Percentiles rank a stretch among this genome's conserved stretches.
These are phyloP conservation scores for Pholiota conissans DNA, from an alignment of 768 basidiomycete species.

Conservation along the genomic window DNA sequence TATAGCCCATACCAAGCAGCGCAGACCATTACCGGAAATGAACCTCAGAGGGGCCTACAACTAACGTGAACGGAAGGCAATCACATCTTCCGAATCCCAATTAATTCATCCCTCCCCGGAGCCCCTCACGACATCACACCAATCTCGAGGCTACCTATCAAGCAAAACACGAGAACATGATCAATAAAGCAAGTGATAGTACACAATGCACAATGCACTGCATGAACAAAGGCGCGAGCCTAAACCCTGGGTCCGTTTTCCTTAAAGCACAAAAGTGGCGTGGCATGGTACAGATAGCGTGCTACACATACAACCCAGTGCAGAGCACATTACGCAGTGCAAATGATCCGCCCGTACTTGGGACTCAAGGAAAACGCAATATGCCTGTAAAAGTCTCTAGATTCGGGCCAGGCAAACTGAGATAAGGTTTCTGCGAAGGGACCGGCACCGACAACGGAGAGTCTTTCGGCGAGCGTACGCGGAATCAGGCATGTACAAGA, in stretches of 20 bases:
- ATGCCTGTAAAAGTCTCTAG: too few relatives aligned
- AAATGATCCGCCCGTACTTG: conserved; percentile 1
- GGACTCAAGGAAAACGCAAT: background rate
- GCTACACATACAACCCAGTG: background rate
- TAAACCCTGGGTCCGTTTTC: background rate
- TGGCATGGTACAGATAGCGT: background rate
- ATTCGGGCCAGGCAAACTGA: too few relatives aligned
- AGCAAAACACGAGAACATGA: background rate
- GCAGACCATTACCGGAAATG: background rate
- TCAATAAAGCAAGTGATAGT: background rate
- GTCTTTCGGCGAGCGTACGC: too few relatives aligned
- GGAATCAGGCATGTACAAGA: too few relatives aligned
- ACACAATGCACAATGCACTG: too few relatives aligned
- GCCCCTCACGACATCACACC: background rate
- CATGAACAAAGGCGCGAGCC: too few relatives aligned
- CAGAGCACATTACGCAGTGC: background rate
- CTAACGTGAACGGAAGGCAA: background rate
- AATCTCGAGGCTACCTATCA: background rate
- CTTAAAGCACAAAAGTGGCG: background rate
- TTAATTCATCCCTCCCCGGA: too few relatives aligned
- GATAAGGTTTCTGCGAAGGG: too few relatives aligned
- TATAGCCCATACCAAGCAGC: too few relatives aligned
- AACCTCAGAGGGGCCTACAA: background rate
- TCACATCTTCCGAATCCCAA: too few relatives aligned
- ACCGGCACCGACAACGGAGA: too few relatives aligned